Conservation (phyloP, 768 basidiomycete genomes). For the Hygrocybe punicea region DNA sequence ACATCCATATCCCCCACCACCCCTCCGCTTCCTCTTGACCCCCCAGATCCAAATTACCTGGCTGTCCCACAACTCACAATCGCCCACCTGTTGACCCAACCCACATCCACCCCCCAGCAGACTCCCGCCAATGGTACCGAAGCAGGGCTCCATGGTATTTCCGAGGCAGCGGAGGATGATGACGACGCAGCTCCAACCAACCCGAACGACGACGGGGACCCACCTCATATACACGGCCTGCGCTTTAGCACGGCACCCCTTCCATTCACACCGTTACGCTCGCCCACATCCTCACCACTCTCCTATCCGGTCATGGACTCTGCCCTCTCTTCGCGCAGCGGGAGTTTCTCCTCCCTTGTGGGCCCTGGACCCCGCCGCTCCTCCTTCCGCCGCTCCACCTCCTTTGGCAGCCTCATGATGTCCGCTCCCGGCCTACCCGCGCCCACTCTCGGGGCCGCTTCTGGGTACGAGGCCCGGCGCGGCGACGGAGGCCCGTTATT, state of each 20-base stretch:
- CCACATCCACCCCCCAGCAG: too few relatives aligned
- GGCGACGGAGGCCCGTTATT: neutral
- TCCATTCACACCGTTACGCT: conserved; percentile 20
- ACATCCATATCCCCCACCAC: conserved; percentile 21
- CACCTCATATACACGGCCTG: conserved; percentile 52
- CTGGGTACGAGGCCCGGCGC: neutral
- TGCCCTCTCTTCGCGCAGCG: neutral
- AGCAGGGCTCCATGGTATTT: conserved; percentile 53
- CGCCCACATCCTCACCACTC: conserved; percentile 1
- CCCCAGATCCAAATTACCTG: conserved; percentile 11
- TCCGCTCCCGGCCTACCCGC: neutral
- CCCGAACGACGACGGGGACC: conserved; percentile 7
- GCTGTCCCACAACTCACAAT: conserved; percentile 32
- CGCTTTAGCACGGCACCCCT: conserved; percentile 48
- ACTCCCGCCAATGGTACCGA: neutral
- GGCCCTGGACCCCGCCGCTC: neutral
- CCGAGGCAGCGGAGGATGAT: conserved; percentile 62
- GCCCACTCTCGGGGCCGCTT: neutral
- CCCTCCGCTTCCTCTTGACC: conserved; percentile 17
- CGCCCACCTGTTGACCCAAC: conserved; percentile 48
- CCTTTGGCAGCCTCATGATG: neutral
- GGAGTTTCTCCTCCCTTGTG: neutral
- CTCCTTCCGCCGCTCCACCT: neutral
- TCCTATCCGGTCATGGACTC: neutral
- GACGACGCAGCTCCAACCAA: conserved; percentile 28